These are phyloP conservation scores for Thalassiosira ordinaria DNA, from an alignment of 352 stramenopile species.

Conservation along the genomic window DNA sequence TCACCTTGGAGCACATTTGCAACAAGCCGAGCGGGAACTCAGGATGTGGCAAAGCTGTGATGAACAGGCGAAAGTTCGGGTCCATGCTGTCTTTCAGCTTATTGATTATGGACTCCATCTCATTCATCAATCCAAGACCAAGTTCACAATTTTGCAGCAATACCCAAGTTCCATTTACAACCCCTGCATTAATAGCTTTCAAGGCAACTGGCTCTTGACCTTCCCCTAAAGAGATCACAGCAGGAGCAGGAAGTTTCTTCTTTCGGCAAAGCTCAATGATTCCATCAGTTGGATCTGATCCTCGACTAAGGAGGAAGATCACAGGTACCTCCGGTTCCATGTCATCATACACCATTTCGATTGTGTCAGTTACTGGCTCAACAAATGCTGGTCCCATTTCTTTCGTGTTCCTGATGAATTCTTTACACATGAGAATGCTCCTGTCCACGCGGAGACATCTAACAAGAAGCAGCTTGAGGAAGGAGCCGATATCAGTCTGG, in stretches of 20 bases:
- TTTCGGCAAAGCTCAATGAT: conserved; percentile 97
- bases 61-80: conserved; percentile 95
- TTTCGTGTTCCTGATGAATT: conserved; percentile 96
- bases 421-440: conserved; percentile 96
- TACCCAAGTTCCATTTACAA: conserved; percentile 97
- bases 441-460: conserved; percentile 96
- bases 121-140: conserved; percentile 96
- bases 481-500: conserved; percentile 93
- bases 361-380: conserved; percentile 98
- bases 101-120: conserved; percentile 97
- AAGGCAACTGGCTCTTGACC: conserved; percentile 97
- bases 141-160: conserved; percentile 98
- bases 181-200: conserved; percentile 95
- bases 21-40: conserved; percentile 97
- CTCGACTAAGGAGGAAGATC: conserved; percentile 97
- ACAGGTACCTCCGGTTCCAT: conserved; percentile 95
- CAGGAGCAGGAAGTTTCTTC: conserved; percentile 94
- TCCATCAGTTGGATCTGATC: conserved; percentile 96
- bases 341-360: conserved; percentile 97
- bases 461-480: conserved; percentile 96
- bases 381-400: conserved; percentile 97
- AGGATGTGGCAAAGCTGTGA: conserved; percentile 95
- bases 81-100: conserved; percentile 96
- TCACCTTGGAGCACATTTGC: conserved; percentile 99
- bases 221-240: conserved; percentile 97